These are phyloP conservation scores for Backusella australiensis DNA, from an alignment of 192 early-diverging fungal genomes.

Conservation along the genomic window DNA sequence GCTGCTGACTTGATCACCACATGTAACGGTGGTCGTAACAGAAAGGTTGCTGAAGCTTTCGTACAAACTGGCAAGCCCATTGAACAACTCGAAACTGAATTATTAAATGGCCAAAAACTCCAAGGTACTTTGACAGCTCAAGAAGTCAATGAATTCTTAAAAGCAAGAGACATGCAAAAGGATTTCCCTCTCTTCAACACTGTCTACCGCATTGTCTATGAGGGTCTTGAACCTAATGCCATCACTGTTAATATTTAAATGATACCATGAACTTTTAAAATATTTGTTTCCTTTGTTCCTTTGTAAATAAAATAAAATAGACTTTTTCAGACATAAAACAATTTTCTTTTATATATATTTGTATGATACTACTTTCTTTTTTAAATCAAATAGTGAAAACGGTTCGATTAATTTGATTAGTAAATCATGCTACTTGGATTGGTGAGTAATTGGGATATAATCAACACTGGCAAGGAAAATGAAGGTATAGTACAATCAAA, in stretches of 20 bases:
- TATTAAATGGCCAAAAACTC: constrained; percentile 96
- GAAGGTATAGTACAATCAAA: neutral
- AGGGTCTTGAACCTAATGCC: constrained; percentile 61
- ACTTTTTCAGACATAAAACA: neutral
- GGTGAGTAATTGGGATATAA: neutral
- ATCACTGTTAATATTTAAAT: constrained; percentile 66
- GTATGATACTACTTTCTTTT: neutral
- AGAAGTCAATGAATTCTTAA: constrained; percentile 83
- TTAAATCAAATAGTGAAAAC: neutral
- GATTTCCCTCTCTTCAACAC: constrained; percentile 93
- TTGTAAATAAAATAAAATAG: constrained; percentile 10
- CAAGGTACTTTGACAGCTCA: constrained; percentile 91
- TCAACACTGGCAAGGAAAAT: neutral
- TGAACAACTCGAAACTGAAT: constrained; percentile 84
- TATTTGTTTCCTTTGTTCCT: neutral
- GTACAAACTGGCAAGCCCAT: constrained; percentile 92
- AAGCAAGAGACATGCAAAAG: constrained; percentile 52
- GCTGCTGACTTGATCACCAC: constrained; percentile 96
- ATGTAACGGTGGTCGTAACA: constrained; percentile 96
- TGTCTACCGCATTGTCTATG: constrained; percentile 91
- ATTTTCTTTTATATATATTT: neutral
- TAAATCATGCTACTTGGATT: neutral
- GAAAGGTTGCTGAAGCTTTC: constrained; percentile 88
- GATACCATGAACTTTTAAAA: neutral
- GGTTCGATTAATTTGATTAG: neutral